Evolutionary conservation across 305 asterid species (phyloP).

Genomic region (Fraxinus floribunda): DNA sequence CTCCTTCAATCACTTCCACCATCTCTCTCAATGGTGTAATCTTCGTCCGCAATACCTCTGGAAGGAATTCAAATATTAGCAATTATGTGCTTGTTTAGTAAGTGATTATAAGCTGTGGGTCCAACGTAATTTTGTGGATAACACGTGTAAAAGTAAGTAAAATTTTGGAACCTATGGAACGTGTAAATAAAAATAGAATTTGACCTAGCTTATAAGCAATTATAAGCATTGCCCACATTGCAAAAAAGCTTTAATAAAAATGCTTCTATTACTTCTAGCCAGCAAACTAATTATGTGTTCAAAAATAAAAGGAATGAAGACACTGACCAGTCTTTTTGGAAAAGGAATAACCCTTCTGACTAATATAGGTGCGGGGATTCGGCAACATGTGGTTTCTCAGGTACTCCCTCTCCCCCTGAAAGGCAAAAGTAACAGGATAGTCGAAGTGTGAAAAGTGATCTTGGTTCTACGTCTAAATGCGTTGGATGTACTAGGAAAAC

Average conservation of each 20-base stretch:
- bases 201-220: neutral
- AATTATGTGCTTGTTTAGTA: neutral
- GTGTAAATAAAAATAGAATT: no score
- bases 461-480: no score
- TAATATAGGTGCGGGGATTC: slow-evolving; percentile 84
- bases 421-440: slow-evolving; percentile 9
- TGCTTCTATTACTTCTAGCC: neutral
- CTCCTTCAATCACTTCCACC: slow-evolving; percentile 69
- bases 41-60: slow-evolving; percentile 75
- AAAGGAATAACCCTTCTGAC: slow-evolving; percentile 69
- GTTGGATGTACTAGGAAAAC: neutral
- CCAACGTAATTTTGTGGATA: neutral
- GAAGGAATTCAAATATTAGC: slow-evolving; percentile 18
- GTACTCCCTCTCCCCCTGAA: slow-evolving; percentile 73
- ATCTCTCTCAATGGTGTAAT: slow-evolving; percentile 64
- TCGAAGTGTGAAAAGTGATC: no score
- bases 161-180: neutral
- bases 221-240: neutral
- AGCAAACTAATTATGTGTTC: neutral
- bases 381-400: slow-evolving; percentile 72
- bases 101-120: neutral
- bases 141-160: no score
- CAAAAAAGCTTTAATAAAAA: slow-evolving; percentile 7
- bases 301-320: slow-evolving; percentile 17
- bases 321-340: slow-evolving; percentile 81